These are phyloP conservation scores for Phylloporus sp. DNA, from an alignment of 768 basidiomycete species.

Conservation along the genomic window DNA sequence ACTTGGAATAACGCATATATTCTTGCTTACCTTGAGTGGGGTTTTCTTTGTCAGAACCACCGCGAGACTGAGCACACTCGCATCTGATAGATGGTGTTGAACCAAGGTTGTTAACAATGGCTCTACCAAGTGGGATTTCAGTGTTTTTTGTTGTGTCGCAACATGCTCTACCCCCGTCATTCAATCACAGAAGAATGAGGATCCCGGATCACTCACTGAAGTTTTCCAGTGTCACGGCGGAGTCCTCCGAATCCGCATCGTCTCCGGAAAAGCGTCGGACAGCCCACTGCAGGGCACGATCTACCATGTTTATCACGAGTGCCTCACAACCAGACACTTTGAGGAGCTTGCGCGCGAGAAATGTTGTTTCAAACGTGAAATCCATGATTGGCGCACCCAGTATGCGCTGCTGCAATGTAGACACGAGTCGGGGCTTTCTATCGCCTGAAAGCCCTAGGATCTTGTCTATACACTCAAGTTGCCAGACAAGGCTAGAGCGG, in stretches of 20 bases:
- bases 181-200: not conserved
- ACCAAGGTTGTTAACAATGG: slow-evolving; percentile 62
- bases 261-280: slow-evolving; percentile 43
- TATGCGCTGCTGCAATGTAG: slow-evolving; percentile 27
- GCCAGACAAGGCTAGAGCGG: not conserved
- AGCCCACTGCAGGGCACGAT: slow-evolving; percentile 51
- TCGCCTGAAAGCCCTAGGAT: slow-evolving; percentile 27
- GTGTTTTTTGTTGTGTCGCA: slow-evolving; percentile 5
- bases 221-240: slow-evolving; percentile 25
- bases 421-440: slow-evolving; percentile 16
- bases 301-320: slow-evolving; percentile 34
- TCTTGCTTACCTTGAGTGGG: slow-evolving; percentile 57
- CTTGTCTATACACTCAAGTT: slow-evolving; percentile 27
- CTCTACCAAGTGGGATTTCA: slow-evolving; percentile 62
- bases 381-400: slow-evolving; percentile 22
- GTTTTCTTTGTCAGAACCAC: slow-evolving; percentile 37
- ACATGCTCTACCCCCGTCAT: slow-evolving; percentile 11
- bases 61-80: slow-evolving; percentile 42
- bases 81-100: slow-evolving; percentile 52
- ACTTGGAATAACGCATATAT: not conserved
- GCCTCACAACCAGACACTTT: slow-evolving; percentile 18
- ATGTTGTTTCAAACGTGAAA: slow-evolving; percentile 30
- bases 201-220: slow-evolving; percentile 34
- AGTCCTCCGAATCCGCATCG: slow-evolving; percentile 19
- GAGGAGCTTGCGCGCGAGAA: slow-evolving; percentile 30